phyloP scores from a whole-genome alignment of 2,329 filamentous ascomycete genomes.

The Juglanconis oblonga region DNA sequence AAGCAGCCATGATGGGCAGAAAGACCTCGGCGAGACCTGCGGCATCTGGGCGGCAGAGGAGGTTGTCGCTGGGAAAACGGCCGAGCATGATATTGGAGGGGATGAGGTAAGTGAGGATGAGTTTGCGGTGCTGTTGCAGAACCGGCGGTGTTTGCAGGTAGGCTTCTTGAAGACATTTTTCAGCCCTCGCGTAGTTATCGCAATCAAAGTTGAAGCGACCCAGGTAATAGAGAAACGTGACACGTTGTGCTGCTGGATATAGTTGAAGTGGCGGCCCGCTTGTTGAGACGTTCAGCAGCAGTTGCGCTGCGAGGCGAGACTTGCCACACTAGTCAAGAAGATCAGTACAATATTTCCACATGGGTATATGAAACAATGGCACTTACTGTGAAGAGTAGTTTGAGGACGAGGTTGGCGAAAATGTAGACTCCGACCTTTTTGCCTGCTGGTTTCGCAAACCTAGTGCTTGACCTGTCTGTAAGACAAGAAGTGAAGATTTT shows the following conservation, averaged over 20 bases:
- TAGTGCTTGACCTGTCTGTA: constrained; percentile 70
- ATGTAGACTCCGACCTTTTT: constrained; percentile 87
- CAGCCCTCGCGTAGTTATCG: constrained; percentile 76
- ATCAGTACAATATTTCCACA: constrained; percentile 7
- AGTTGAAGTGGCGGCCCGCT: constrained; percentile 76
- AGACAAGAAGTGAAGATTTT: constrained; percentile 89
- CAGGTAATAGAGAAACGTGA: constrained; percentile 92
- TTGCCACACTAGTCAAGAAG: constrained; percentile 62
- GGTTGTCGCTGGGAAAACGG: constrained; percentile 67
- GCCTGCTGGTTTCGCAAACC: constrained; percentile 69
- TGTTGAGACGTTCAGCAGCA: constrained; percentile 83
- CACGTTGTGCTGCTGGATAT: constrained; percentile 82
- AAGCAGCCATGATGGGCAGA: constrained; percentile 67
- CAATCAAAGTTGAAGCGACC: constrained; percentile 87
- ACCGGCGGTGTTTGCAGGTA: constrained; percentile 64
- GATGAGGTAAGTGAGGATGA: constrained; percentile 82
- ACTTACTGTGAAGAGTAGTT: constrained; percentile 76
- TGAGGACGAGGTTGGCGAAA: constrained; percentile 86
- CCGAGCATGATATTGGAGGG: constrained; percentile 81
- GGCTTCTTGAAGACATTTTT: constrained; percentile 71
- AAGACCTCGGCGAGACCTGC: constrained; percentile 64
- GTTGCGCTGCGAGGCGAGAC: constrained; percentile 78
- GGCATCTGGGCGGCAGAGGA: constrained; percentile 72
- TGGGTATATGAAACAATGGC: neutral
- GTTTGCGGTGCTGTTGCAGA: constrained; percentile 70